Percentiles rank a stretch among this genome's conserved stretches.
Conservation (phyloP, 257 asterid genomes). For the Voacanga thouarsii region DNA sequence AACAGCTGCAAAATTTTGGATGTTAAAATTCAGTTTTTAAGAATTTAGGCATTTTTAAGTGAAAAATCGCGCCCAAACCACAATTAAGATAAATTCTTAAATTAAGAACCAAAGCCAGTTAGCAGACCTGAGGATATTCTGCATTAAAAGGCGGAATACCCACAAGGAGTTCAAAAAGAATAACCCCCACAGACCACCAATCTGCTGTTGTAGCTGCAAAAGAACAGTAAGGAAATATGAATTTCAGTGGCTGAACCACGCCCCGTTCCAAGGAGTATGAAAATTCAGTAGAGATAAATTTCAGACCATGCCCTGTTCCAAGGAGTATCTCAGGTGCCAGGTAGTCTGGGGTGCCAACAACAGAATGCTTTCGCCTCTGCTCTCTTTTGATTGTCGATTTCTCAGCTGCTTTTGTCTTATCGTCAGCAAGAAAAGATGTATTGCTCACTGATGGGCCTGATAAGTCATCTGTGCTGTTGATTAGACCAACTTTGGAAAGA, state of each 20-base stretch:
- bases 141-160: constrained; percentile 96
- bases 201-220: constrained; percentile 81
- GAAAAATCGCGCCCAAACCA: neutral
- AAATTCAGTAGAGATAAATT: constrained; percentile 16
- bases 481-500: constrained; percentile 94
- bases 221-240: constrained; percentile 9
- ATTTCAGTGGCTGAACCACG: constrained; percentile 31
- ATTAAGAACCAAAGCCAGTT: constrained; percentile 1
- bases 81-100: neutral
- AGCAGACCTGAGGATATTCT: constrained; percentile 69
- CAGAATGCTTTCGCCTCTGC: constrained; percentile 66
- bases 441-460: constrained; percentile 64
- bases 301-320: constrained; percentile 96
- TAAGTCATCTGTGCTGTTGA: constrained; percentile 93
- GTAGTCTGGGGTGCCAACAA: constrained; percentile 97
- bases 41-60: neutral
- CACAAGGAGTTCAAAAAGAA: constrained; percentile 79
- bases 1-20: neutral
- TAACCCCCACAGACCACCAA: constrained; percentile 98
- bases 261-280: constrained; percentile 93
- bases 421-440: constrained; percentile 60
- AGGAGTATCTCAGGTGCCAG: constrained; percentile 99
- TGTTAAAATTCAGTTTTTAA: neutral
- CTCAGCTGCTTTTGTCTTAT: constrained; percentile 45
- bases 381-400: constrained; percentile 62